Evolutionary conservation across 2,329 filamentous ascomycete genomes (phyloP), one percentile per base, ranked within the genome.

Genomic region (Diplodia mutila): DNA sequence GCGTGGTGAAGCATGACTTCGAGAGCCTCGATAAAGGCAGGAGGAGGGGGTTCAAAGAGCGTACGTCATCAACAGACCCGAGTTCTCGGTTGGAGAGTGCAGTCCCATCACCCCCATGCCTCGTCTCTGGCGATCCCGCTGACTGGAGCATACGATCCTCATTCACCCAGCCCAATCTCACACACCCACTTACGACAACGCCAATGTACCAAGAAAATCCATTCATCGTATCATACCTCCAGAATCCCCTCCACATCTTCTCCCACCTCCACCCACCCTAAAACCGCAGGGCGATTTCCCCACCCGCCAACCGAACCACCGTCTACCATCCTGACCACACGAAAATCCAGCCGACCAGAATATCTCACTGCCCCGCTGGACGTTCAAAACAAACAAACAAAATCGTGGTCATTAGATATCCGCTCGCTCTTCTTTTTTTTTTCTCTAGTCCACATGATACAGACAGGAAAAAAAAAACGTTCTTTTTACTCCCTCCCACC

Each of bases 361-460:
- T 23, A 39, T 59, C 34, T 48, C 39, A 61, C 57, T 32, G 23
- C 39, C 34, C 18, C n/a, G 25, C 25, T 32, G 39, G 29, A 42
- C 29, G 32, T 7, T 46, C n/a, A 21, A 46, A 37, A 18, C 12
- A 21, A 34, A 32, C 39, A 48, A 49, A 49, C 25, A 52, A 48
- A 16, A 27, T 61, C 57, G 39, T 61, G 57, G 57, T 48, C 57
- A 48, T 61, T 49, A 61, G 39, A 61, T 49, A 21, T 48, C 57
- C 57, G 57, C 57, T 61, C 39, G 46, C 29, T 54, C 18, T 34
- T 46, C 49, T 48, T 61, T 34, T 37, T 37, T 2, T 34, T 29
- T 8, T 9, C 9, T 61, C 57, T 61, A 61, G 39, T 54, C 25
- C 55, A 61, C 55, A 46, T 27, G 32, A 37, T 42, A 42, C 25